Base-by-base conservation (phyloP, 2,329 filamentous ascomycete species). In the Aspergillus sclerotialis region DNA sequence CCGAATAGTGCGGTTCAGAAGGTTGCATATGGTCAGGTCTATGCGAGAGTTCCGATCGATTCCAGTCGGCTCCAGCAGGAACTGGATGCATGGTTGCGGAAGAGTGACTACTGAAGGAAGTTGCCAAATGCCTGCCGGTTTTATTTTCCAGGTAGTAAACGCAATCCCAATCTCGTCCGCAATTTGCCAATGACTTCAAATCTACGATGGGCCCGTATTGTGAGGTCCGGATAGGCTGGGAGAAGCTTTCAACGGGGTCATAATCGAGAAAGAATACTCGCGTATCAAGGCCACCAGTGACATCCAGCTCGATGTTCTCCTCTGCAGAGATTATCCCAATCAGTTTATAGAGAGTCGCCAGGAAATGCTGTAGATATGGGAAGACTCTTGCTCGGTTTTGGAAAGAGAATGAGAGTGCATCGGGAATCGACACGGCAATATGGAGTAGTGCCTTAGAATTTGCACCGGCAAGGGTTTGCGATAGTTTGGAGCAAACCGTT, bases 281-380 rank as follows among this genome's bases (percentile, higher is more conserved):
- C 1, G 77, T 72, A 60, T 95, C 87, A 11, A 94, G 75, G 15
- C 84, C 82, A 29, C 79, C 78, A 0, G 77, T 72, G 23, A 77
- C 76, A 66, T 75, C 68, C 61, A 85, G 56, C 60, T 84, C 64
- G 58, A 81, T 64, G 65, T 65, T 67, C 30, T 76, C 67, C 44
- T 78, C 71, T 9, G 80, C 76, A 42, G 82, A 86, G n/a, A 86
- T 68, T 29, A 80, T 66, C 21, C 82, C 82, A 36, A 92, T 68
- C 32, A 95, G 72, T 49, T 80, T 79, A 69, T 96, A 96, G 15
- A 93, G 56, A 16, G 76, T 75, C 3, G 84, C 83, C 14, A 95
- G 64, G 4, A 90, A 68, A n/a, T 73, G 69, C 59, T 94, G 87
- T 0, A 80, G 74, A n/a, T 72, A 63, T 21, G 70, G 55, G 73